Percentiles rank a stretch among this genome's conserved stretches.
Conservation (phyloP, 2,329 filamentous ascomycete species). For the Beauveria bassiana region DNA sequence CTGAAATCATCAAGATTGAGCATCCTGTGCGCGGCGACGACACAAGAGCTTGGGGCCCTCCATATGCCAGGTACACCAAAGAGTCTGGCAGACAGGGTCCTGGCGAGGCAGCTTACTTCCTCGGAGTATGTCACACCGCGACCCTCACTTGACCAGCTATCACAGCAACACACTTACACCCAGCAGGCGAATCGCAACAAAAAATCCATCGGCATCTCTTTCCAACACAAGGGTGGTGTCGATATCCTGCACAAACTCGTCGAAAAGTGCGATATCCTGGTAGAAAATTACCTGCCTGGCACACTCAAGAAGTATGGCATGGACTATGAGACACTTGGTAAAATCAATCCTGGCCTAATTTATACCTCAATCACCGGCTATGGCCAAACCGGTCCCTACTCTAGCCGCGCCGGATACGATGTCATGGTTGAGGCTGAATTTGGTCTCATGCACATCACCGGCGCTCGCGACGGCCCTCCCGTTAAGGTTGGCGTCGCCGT, state of each 20-base stretch:
- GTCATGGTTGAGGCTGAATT: constrained; percentile 99
- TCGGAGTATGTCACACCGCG: constrained; percentile 54
- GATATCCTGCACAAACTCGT: constrained; percentile 80
- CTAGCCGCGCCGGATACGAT: constrained; percentile 84
- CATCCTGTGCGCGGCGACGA: constrained; percentile 89
- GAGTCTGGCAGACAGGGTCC: constrained; percentile 55
- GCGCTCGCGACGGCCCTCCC: constrained; percentile 75
- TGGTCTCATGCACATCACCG: constrained; percentile 97
- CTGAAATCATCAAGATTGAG: constrained; percentile 95
- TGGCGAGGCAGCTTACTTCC: constrained; percentile 91
- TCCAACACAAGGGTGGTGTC: constrained; percentile 76
- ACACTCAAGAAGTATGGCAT: constrained; percentile 83
- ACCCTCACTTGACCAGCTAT: neutral
- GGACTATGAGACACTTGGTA: constrained; percentile 73
- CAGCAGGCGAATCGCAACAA: constrained; percentile 89
- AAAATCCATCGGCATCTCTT: constrained; percentile 85
- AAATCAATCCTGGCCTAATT: constrained; percentile 78
- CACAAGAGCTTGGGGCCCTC: constrained; percentile 92
- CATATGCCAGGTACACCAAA: constrained; percentile 72
- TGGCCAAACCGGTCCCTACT: constrained; percentile 89
- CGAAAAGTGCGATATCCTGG: constrained; percentile 80
- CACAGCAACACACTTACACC: constrained; percentile 13
- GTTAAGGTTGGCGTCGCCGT: constrained; percentile 98
- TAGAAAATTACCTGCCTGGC: constrained; percentile 94
- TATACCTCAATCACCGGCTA: constrained; percentile 98